These are phyloP conservation scores for Fusarium sulawesiense DNA, from an alignment of 2,329 filamentous ascomycete species.

Conservation along the genomic window DNA sequence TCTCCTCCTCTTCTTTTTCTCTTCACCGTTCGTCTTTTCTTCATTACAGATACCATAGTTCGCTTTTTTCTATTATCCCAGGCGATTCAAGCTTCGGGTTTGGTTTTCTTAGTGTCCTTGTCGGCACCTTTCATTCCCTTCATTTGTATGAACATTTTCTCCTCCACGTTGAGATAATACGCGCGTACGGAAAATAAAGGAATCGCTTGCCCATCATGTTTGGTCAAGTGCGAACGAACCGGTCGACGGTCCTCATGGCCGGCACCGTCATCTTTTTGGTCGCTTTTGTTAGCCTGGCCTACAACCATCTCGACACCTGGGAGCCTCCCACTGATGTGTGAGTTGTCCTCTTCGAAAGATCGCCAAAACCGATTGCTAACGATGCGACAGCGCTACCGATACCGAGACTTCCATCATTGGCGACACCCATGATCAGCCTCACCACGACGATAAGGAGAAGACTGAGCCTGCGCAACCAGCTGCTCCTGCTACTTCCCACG, in stretches of 20 bases:
- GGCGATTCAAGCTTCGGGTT: conserved; percentile 31
- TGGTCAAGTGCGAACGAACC: conserved; percentile 48
- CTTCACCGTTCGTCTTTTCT: conserved; percentile 35
- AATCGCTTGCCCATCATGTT: conserved; percentile 49
- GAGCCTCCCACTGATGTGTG: conserved; percentile 42
- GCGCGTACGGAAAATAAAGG: conserved; percentile 1
- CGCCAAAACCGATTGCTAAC: conserved; percentile 14
- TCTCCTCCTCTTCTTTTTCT: conserved; percentile 17
- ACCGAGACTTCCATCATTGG: conserved; percentile 38
- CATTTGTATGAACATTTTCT: conserved; percentile 3
- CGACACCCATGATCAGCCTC: neutral
- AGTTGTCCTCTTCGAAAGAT: conserved; percentile 15
- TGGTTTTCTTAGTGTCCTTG: conserved; percentile 36
- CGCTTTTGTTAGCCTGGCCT: conserved; percentile 49
- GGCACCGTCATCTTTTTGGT: conserved; percentile 50
- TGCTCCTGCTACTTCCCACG: conserved; percentile 2
- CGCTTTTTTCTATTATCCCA: conserved; percentile 16
- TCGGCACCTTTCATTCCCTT: conserved; percentile 37
- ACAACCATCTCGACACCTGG: conserved; percentile 50
- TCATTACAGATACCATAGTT: conserved; percentile 15
- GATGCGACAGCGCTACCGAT: conserved; percentile 31
- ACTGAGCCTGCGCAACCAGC: neutral
- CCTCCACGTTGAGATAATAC: conserved; percentile 4
- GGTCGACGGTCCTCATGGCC: conserved; percentile 46
- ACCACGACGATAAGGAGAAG: conserved; percentile 13